These are phyloP conservation scores for Ceratobasidium sp. DNA, from an alignment of 1,284 basidiomycete genomes.

Conservation along the genomic window DNA sequence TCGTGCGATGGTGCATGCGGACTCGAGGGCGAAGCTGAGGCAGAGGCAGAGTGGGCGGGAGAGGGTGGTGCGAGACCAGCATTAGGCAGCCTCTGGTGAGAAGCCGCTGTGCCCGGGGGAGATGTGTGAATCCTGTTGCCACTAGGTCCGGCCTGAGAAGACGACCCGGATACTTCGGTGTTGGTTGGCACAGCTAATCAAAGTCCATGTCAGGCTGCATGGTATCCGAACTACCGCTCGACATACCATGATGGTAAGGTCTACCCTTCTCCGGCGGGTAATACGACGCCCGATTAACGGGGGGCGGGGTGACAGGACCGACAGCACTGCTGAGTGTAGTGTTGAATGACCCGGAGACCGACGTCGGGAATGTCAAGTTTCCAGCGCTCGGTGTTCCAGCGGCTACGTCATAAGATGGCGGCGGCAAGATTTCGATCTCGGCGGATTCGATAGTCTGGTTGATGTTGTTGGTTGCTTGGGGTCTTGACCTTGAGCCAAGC, in stretches of 20 bases:
- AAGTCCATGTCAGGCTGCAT: neutral
- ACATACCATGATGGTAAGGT: neutral
- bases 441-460: slow-evolving; percentile 19
- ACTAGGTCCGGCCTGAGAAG: slow-evolving; percentile 20
- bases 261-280: slow-evolving; percentile 26
- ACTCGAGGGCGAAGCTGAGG: neutral
- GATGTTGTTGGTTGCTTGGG: slow-evolving; percentile 12
- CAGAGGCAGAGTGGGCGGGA: neutral
- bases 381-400: slow-evolving; percentile 19
- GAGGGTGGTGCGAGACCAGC: neutral
- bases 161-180: slow-evolving; percentile 18
- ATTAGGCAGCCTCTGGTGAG: neutral
- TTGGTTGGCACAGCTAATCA: neutral
- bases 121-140: neutral
- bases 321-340: slow-evolving; percentile 24
- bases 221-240: neutral
- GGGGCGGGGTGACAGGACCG: slow-evolving; percentile 25
- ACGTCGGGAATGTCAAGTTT: slow-evolving; percentile 30
- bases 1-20: no score
- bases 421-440: slow-evolving; percentile 27
- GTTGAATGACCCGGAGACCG: slow-evolving; percentile 11
- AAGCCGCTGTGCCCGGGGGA: neutral
- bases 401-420: slow-evolving; percentile 26
- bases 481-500: neutral
- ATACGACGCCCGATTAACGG: slow-evolving; percentile 14